These are phyloP conservation scores for Chlorociboria aeruginascens DNA, from an alignment of 495 filamentous ascomycete genomes.

Conservation along the genomic window DNA sequence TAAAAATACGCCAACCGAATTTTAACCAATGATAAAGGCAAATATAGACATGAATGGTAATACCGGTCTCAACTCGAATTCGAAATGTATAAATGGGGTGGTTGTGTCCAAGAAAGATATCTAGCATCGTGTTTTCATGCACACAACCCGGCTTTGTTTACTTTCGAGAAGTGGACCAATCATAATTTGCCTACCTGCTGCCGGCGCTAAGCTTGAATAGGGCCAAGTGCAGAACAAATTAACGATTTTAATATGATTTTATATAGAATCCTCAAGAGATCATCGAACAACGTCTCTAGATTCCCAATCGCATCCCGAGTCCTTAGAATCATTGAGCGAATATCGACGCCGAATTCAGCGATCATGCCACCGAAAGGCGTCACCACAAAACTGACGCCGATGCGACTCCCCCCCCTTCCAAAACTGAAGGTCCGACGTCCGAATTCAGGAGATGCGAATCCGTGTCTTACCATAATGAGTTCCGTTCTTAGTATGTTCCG, in stretches of 20 bases:
- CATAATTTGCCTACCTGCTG: not conserved
- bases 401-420: constrained; percentile 78
- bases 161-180: not conserved
- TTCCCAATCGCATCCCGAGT: not conserved
- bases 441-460: constrained; percentile 61
- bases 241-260: too few species aligned
- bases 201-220: too few species aligned
- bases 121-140: not conserved
- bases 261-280: too few species aligned
- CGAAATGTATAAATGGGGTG: too few species aligned
- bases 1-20: too few species aligned
- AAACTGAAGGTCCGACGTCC: constrained; percentile 75
- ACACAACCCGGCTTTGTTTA: constrained; percentile 1
- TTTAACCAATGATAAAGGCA: not conserved
- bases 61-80: too few species aligned
- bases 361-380: constrained; percentile 20
- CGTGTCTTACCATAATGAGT: constrained; percentile 76
- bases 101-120: too few species aligned
- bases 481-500: constrained; percentile 71
- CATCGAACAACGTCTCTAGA: not conserved
- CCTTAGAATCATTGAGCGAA: too few species aligned
- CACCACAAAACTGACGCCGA: constrained; percentile 31
- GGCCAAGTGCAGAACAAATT: too few species aligned
- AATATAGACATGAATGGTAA: not conserved
- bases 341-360: too few species aligned